Percentiles rank a stretch among this genome's conserved stretches.
These are phyloP conservation scores for Gnetum montanum DNA, from an alignment of 75 land plant species.

Conservation along the genomic window DNA sequence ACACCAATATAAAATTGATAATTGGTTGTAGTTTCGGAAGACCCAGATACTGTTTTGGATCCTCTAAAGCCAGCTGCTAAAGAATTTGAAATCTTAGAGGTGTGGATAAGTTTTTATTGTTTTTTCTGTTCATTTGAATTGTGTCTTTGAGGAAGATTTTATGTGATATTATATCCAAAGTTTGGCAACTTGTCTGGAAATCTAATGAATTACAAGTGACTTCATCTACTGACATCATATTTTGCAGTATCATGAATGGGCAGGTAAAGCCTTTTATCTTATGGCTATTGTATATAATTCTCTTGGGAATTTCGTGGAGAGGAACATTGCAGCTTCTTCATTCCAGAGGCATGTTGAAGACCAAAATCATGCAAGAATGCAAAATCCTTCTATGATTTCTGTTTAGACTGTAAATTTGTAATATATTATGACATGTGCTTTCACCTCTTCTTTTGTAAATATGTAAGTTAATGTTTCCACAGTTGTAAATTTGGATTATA, in stretches of 20 bases:
- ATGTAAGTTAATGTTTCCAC: too few species aligned
- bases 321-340: slow-evolving; percentile 71
- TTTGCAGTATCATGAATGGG: slow-evolving; percentile 72
- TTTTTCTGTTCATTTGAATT: too few species aligned
- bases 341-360: slow-evolving; percentile 57
- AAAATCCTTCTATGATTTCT: too few species aligned
- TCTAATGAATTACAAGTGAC: too few species aligned
- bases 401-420: too few species aligned
- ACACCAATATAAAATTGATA: not conserved
- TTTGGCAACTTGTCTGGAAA: too few species aligned
- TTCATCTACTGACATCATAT: too few species aligned
- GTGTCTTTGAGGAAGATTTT: too few species aligned
- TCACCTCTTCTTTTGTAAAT: too few species aligned
- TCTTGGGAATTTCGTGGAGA: slow-evolving; percentile 53
- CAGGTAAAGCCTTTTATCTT: slow-evolving; percentile 78
- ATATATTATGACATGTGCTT: too few species aligned
- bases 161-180: too few species aligned
- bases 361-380: slow-evolving; percentile 32
- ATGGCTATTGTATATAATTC: slow-evolving; percentile 57
- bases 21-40: slow-evolving; percentile 31
- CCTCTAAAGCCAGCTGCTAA: slow-evolving; percentile 70
- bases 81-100: slow-evolving; percentile 66
- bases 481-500: too few species aligned
- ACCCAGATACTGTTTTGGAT: slow-evolving; percentile 61
- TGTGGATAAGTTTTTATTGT: slow-evolving; percentile 20